These are phyloP conservation scores for Erysimum cheiri DNA, from an alignment of 441 rosid genomes.

Conservation along the genomic window DNA sequence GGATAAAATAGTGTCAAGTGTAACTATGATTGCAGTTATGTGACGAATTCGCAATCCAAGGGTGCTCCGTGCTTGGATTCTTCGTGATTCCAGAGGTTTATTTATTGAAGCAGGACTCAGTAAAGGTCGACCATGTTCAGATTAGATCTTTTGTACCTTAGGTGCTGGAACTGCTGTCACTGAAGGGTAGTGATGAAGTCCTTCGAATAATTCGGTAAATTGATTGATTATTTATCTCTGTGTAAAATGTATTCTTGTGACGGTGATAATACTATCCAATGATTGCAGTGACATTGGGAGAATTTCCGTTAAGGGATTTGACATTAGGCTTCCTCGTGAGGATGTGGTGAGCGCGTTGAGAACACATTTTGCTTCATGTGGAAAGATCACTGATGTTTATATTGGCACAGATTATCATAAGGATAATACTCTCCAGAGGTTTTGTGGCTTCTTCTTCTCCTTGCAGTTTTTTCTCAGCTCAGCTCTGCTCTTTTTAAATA, in stretches of 20 bases:
- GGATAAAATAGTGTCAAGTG: too few relatives aligned
- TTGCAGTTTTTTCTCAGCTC: not conserved
- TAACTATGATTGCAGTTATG: too few relatives aligned
- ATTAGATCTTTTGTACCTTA: not conserved
- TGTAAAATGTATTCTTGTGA: not conserved
- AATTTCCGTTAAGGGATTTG: not conserved
- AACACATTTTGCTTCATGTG: conserved; percentile 7
- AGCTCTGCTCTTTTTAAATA: not conserved
- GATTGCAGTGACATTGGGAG: not conserved
- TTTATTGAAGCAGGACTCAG: too few relatives aligned
- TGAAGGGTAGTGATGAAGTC: not conserved
- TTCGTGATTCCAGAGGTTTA: too few relatives aligned
- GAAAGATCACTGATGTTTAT: conserved; percentile 4
- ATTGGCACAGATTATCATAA: fast-evolving
- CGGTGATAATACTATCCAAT: not conserved
- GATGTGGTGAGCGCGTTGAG: not conserved
- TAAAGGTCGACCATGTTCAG: too few relatives aligned
- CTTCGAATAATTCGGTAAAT: not conserved
- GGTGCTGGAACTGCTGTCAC: not conserved
- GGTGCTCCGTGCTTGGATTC: too few relatives aligned
- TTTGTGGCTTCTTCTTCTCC: not conserved
- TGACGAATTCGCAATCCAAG: too few relatives aligned
- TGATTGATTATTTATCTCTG: not conserved
- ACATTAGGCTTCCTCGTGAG: not conserved
- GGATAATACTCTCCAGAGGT: not conserved